Percentiles rank a stretch among this genome's conserved stretches.
These are phyloP conservation scores for Trichoderma sp. DNA, from an alignment of 2,329 filamentous ascomycete genomes.

Conservation along the genomic window DNA sequence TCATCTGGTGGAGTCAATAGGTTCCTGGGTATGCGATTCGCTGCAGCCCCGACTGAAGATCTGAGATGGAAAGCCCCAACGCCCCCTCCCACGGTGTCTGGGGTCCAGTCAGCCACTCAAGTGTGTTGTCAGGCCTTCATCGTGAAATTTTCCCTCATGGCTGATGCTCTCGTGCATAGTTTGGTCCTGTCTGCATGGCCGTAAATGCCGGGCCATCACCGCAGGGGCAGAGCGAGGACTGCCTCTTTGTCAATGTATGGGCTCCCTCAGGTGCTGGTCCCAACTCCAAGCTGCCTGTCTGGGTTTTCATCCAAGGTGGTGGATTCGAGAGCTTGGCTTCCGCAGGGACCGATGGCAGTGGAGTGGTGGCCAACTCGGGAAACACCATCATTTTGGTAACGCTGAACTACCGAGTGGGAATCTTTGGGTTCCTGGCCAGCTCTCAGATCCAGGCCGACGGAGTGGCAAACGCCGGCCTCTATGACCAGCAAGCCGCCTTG, in stretches of 20 bases:
- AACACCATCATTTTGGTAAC: constrained; percentile 52
- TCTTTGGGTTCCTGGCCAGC: constrained; percentile 45
- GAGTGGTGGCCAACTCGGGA: constrained; percentile 40
- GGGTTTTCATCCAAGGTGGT: constrained; percentile 51
- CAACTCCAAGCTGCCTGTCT: constrained; percentile 43
- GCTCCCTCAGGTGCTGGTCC: constrained; percentile 32
- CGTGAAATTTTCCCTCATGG: background rate
- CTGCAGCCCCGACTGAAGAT: constrained; percentile 25
- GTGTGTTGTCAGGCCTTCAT: background rate
- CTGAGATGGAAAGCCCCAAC: constrained; percentile 21
- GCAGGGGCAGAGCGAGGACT: constrained; percentile 39
- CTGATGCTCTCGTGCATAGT: background rate
- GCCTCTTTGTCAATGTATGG: constrained; percentile 42
- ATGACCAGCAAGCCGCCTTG: constrained; percentile 49
- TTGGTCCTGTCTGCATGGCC: constrained; percentile 18
- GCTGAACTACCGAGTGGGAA: constrained; percentile 49
- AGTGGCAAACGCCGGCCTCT: constrained; percentile 30
- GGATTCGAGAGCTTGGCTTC: constrained; percentile 42
- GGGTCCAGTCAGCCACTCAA: constrained; percentile 20
- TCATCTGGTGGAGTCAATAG: constrained; percentile 34
- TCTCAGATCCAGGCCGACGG: constrained; percentile 27
- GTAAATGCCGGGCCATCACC: constrained; percentile 11
- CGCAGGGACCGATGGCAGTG: constrained; percentile 44
- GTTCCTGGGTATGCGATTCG: constrained; percentile 41
- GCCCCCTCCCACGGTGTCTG: constrained; percentile 22